Evolutionary conservation across 176 grass and related monocot genomes (phyloP).

Genomic region (Oryza meridionalis): DNA sequence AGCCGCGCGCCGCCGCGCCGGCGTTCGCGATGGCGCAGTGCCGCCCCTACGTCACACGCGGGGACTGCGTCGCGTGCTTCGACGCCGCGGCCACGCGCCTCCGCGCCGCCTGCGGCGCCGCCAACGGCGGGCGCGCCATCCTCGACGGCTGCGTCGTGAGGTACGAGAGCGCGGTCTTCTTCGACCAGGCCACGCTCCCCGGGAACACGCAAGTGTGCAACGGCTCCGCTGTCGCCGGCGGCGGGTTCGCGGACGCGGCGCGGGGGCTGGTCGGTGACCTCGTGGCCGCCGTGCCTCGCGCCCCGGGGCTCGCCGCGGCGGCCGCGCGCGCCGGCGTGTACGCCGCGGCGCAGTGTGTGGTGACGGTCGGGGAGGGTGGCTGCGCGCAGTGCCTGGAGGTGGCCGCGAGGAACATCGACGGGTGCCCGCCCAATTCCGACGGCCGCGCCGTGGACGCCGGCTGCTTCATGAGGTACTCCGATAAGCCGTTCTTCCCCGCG

Average conservation of each 20-base stretch:
- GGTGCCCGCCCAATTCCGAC: slow-evolving; percentile 62
- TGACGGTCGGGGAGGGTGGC: slow-evolving; percentile 53
- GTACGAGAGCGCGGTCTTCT: slow-evolving; percentile 71
- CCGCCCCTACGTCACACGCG: slow-evolving; percentile 58
- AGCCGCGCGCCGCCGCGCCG: slow-evolving; percentile 45
- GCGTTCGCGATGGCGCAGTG: slow-evolving; percentile 74
- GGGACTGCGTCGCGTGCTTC: slow-evolving; percentile 66
- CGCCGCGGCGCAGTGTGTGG: slow-evolving; percentile 66
- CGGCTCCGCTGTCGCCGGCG: slow-evolving; percentile 24
- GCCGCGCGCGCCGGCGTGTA: too few relatives aligned
- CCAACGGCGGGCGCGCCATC: slow-evolving; percentile 69
- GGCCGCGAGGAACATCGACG: slow-evolving; percentile 58
- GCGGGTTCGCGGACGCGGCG: slow-evolving; percentile 39
- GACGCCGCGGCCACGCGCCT: slow-evolving; percentile 50
- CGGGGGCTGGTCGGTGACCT: slow-evolving; percentile 53
- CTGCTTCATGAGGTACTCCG: slow-evolving; percentile 91
- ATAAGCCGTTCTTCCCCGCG: slow-evolving; percentile 59
- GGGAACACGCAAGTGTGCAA: slow-evolving; percentile 61
- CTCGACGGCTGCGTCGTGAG: slow-evolving; percentile 71
- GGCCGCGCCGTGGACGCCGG: slow-evolving; percentile 70
- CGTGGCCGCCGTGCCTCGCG: slow-evolving; percentile 48
- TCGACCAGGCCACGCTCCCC: slow-evolving; percentile 60
- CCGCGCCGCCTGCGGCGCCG: slow-evolving; percentile 54
- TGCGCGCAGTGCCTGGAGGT: slow-evolving; percentile 61
- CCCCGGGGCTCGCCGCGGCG: slow-evolving; percentile 32